Percentiles rank a stretch among this genome's conserved stretches.
Conservation (phyloP, 2,329 filamentous ascomycete species). For the Penicillium sp. region DNA sequence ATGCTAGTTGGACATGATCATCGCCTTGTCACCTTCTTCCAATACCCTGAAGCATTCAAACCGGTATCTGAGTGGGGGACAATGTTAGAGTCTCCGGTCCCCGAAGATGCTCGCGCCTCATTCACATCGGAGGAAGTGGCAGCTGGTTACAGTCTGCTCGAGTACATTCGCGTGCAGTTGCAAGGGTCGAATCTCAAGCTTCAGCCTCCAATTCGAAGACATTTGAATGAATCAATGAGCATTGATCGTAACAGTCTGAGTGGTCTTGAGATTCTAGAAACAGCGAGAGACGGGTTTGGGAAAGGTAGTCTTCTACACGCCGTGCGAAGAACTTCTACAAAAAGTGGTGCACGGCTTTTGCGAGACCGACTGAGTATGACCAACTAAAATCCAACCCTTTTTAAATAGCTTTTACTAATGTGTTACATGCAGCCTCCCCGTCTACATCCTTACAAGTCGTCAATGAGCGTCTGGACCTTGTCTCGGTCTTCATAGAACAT, state of each 20-base stretch:
- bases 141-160: conserved; percentile 76
- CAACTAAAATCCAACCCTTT: neutral
- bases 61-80: conserved; percentile 65
- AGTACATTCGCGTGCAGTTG: conserved; percentile 77
- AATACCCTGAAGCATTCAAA: conserved; percentile 44
- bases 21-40: conserved; percentile 71
- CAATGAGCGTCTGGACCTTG: conserved; percentile 74
- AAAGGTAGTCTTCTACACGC: conserved; percentile 86
- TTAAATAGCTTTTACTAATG: conserved; percentile 13
- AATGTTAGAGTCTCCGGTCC: conserved; percentile 73
- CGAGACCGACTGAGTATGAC: conserved; percentile 73
- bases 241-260: conserved; percentile 91
- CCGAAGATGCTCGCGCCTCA: conserved; percentile 48
- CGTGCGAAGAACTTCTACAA: conserved; percentile 85
- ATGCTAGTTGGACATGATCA: conserved; percentile 71
- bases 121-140: conserved; percentile 69
- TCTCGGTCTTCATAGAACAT: conserved; percentile 68
- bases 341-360: conserved; percentile 80
- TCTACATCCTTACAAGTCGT: conserved; percentile 84
- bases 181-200: conserved; percentile 76
- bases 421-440: conserved; percentile 59
- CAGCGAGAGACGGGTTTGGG: conserved; percentile 73
- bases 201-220: conserved; percentile 74
- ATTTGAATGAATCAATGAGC: conserved; percentile 73
- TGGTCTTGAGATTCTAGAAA: conserved; percentile 83